These are phyloP conservation scores for Starmerella etchellsii DNA, from an alignment of 805 yeast genomes.

Conservation along the genomic window DNA sequence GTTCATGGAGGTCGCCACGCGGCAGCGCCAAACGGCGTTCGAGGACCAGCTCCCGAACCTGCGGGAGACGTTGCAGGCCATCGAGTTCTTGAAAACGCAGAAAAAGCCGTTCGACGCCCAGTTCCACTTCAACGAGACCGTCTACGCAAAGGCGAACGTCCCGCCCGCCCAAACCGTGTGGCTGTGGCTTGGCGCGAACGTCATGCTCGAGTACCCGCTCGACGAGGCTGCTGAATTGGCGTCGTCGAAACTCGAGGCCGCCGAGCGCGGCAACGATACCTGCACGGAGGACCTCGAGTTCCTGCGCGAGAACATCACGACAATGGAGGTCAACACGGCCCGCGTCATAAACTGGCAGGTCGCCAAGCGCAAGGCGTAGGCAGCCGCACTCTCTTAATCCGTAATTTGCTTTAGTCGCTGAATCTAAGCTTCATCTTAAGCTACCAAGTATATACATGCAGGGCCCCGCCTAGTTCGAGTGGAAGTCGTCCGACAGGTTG, in stretches of 20 bases:
- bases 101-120: constrained; percentile 49
- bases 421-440: too few species aligned
- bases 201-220: constrained; percentile 88
- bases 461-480: constrained; percentile 4
- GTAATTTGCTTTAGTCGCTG: too few species aligned
- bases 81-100: constrained; percentile 43
- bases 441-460: too few species aligned
- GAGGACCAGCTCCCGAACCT: constrained; percentile 81
- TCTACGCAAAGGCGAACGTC: constrained; percentile 70
- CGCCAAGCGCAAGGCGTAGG: constrained; percentile 23
- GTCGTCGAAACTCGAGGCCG: constrained; percentile 45
- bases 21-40: constrained; percentile 34
- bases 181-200: constrained; percentile 96
- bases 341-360: constrained; percentile 37
- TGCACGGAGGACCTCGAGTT: constrained; percentile 79
- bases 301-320: constrained; percentile 77
- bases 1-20: constrained; percentile 28
- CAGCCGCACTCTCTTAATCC: too few species aligned
- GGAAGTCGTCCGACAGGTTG: constrained; percentile 64
- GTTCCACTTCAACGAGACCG: constrained; percentile 86
- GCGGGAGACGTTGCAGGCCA: constrained; percentile 66
- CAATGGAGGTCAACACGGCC: constrained; percentile 96
- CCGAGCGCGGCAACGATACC: constrained; percentile 42
- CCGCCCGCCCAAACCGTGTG: constrained; percentile 54
- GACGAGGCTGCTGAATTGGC: constrained; percentile 74